Conservation (phyloP, 169 alveolate species). For the Plasmodium vivax region DNA sequence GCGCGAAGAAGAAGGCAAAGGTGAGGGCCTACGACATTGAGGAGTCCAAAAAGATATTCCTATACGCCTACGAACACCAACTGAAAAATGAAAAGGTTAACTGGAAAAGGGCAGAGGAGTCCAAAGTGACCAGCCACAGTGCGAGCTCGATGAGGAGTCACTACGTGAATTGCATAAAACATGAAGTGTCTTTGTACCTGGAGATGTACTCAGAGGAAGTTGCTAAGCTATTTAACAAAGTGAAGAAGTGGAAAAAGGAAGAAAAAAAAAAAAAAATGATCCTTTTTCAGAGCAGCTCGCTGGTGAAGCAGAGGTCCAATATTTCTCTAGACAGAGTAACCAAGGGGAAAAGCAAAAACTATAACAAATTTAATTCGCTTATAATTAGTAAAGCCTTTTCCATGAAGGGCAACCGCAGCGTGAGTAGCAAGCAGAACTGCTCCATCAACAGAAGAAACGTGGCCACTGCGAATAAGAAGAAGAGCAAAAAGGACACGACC, state of each 20-base stretch:
- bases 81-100: constrained; percentile 56
- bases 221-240: constrained; percentile 42
- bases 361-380: constrained; percentile 45
- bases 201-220: constrained; percentile 69
- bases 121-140: constrained; percentile 49
- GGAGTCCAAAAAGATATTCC: constrained; percentile 49
- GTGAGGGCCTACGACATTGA: constrained; percentile 56
- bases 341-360: constrained; percentile 51
- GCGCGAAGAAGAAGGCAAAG: constrained; percentile 24
- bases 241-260: constrained; percentile 52
- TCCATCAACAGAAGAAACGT: constrained; percentile 2
- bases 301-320: constrained; percentile 46
- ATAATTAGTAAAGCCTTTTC: constrained; percentile 54
- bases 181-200: constrained; percentile 56
- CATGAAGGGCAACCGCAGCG: background rate
- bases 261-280: constrained; percentile 63
- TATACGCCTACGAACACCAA: constrained; percentile 63
- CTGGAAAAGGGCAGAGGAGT: constrained; percentile 58
- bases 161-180: constrained; percentile 42
- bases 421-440: constrained; percentile 1
- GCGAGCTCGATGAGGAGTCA: constrained; percentile 66
- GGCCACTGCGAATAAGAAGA: background rate
- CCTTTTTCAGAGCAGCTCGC: constrained; percentile 13
- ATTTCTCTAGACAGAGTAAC: constrained; percentile 64
- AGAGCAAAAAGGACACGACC: background rate